These are phyloP conservation scores for Brassica juncea DNA, from an alignment of 345 rosid species.

Conservation along the genomic window DNA sequence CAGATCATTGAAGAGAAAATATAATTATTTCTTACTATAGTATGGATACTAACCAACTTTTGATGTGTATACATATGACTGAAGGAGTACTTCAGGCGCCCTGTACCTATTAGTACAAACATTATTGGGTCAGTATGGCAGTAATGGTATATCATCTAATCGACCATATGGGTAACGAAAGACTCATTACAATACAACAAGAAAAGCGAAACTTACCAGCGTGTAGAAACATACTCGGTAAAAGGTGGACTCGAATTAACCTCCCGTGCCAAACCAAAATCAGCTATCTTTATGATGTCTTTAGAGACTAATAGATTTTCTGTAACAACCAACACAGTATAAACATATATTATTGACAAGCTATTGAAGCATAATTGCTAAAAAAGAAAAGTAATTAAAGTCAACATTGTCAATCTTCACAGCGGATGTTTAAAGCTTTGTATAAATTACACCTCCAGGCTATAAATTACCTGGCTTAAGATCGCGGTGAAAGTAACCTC, in stretches of 20 bases:
- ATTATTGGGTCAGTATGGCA: background rate
- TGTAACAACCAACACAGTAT: constrained; percentile 39
- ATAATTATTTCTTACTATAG: constrained; percentile 54
- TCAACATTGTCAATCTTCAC: background rate
- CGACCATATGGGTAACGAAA: background rate
- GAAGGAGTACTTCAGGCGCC: constrained; percentile 97
- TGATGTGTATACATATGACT: constrained; percentile 66
- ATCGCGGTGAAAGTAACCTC: constrained; percentile 97
- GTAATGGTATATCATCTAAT: background rate
- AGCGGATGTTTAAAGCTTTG: background rate
- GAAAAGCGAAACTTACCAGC: constrained; percentile 62
- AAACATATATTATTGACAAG: constrained; percentile 4
- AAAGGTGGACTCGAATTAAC: constrained; percentile 85
- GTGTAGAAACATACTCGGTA: constrained; percentile 92
- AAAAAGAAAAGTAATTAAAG: background rate
- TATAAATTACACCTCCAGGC: constrained; percentile 14
- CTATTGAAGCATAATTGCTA: background rate
- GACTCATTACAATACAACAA: background rate
- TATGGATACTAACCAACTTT: constrained; percentile 83
- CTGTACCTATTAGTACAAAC: constrained; percentile 66
- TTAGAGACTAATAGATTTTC: constrained; percentile 88
- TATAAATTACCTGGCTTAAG: constrained; percentile 84
- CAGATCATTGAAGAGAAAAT: background rate
- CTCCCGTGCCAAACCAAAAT: constrained; percentile 97
- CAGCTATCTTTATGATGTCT: constrained; percentile 82